Evolutionary conservation across 768 basidiomycete species (phyloP).

Genomic region (Phylloporus arenicola): DNA sequence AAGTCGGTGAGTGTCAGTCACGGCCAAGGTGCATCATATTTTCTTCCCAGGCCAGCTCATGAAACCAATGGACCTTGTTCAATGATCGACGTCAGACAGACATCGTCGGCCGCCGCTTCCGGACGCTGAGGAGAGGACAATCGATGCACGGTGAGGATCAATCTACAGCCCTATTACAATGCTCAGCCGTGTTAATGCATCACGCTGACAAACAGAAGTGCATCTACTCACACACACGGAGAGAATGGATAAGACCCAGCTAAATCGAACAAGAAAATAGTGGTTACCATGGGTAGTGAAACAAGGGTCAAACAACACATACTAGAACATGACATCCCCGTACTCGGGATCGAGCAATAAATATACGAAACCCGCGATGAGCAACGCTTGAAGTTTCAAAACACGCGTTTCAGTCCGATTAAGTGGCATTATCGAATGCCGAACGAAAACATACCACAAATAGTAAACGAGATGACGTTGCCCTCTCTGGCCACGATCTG

Average conservation of each 20-base stretch:
- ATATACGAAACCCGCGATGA: slow-evolving; percentile 1
- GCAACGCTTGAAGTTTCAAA: not conserved
- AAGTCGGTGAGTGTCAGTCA: too few relatives aligned
- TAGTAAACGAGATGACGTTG: not conserved
- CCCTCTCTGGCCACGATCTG: slow-evolving; percentile 5
- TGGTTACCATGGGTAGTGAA: not conserved
- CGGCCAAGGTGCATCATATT: too few relatives aligned
- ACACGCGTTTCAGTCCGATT: not conserved
- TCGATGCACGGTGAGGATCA: slow-evolving; percentile 1
- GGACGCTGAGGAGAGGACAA: not conserved
- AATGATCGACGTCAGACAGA: slow-evolving; percentile 1
- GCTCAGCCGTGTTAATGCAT: not conserved
- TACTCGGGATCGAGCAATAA: slow-evolving; percentile 4
- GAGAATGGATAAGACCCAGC: slow-evolving; percentile 5
- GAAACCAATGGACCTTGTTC: not conserved
- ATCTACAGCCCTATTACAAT: slow-evolving; percentile 6
- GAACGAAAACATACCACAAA: not conserved
- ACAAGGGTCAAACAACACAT: not conserved
- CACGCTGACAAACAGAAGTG: not conserved
- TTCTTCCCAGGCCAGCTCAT: not conserved
- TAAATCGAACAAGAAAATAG: not conserved
- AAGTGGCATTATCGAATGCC: not conserved
- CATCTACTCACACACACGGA: slow-evolving; percentile 6
- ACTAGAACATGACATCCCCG: slow-evolving; percentile 11
- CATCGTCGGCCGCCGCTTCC: not conserved